A percentile compares a stretch with the other conserved stretches of the same genome.
These are phyloP conservation scores for Aspergillus ochraceus DNA, from an alignment of 2,329 filamentous ascomycete genomes.

Conservation along the genomic window DNA sequence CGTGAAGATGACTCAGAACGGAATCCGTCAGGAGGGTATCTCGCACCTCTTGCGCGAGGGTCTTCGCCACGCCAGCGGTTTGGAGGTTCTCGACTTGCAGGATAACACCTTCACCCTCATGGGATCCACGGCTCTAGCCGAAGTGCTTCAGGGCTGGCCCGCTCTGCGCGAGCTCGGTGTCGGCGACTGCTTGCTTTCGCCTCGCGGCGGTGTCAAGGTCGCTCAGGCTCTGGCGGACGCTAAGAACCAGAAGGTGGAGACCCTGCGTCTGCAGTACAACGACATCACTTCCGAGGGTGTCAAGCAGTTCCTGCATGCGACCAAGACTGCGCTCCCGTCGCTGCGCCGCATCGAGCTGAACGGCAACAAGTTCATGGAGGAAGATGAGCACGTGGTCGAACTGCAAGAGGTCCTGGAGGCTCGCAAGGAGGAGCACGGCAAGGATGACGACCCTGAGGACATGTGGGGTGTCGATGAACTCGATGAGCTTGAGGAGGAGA, in stretches of 20 bases:
- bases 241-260: slow-evolving; percentile 75
- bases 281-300: slow-evolving; percentile 81
- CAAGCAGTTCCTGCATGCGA: slow-evolving; percentile 68
- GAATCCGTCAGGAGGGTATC: slow-evolving; percentile 92
- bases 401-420: slow-evolving; percentile 72
- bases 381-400: slow-evolving; percentile 69
- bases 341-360: slow-evolving; percentile 89
- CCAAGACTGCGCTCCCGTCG: slow-evolving; percentile 67
- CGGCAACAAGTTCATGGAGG: slow-evolving; percentile 90
- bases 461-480: slow-evolving; percentile 84
- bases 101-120: slow-evolving; percentile 93
- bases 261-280: slow-evolving; percentile 86
- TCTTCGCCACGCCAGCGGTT: slow-evolving; percentile 65
- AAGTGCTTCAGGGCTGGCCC: slow-evolving; percentile 72
- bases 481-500: slow-evolving; percentile 77
- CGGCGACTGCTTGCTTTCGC: slow-evolving; percentile 80
- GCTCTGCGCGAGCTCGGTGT: slow-evolving; percentile 80
- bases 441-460: slow-evolving; percentile 68
- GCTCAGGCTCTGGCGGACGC: slow-evolving; percentile 72
- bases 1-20: slow-evolving; percentile 98
- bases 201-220: slow-evolving; percentile 73
- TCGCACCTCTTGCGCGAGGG: slow-evolving; percentile 76
- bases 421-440: slow-evolving; percentile 69
- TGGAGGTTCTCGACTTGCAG: slow-evolving; percentile 84
- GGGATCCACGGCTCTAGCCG: slow-evolving; percentile 76